A percentile compares a stretch with the other conserved stretches of the same genome.
phyloP scores from a whole-genome alignment of 768 basidiomycete species.

The Podaxis rugospora region DNA sequence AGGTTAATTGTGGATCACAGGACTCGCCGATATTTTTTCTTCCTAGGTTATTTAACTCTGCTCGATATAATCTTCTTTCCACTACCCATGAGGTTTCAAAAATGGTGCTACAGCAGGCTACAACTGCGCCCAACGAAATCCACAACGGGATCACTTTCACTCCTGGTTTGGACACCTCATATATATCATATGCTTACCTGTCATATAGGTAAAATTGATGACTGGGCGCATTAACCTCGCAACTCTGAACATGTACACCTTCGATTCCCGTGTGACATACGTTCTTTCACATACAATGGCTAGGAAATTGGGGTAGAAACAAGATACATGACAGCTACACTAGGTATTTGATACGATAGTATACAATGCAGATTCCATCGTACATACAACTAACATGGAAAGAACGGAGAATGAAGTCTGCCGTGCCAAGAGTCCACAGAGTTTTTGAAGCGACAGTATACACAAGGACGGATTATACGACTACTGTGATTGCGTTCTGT shows the following conservation, averaged over 20 bases:
- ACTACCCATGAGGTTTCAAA: background rate
- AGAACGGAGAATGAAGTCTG: no score
- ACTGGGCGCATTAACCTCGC: constrained; percentile 84
- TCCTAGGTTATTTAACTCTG: background rate
- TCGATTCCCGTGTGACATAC: constrained; percentile 49
- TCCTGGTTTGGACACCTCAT: background rate
- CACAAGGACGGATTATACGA: background rate
- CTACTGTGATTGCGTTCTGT: background rate
- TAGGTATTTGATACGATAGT: background rate
- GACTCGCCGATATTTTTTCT: no score
- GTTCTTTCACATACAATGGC: constrained; percentile 60
- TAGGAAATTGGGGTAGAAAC: constrained; percentile 37
- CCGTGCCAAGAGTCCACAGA: no score
- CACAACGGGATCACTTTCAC: background rate
- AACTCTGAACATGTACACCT: constrained; percentile 76
- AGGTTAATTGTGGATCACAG: no score
- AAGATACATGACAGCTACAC: no score
- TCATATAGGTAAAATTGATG: constrained; percentile 14
- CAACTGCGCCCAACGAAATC: no score
- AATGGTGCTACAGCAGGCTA: no score
- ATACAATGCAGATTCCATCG: no score
- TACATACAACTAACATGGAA: no score
- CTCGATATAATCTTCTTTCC: background rate
- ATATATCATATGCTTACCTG: background rate
- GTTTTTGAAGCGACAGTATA: no score